Evolutionary conservation across 1,284 basidiomycete genomes (phyloP).

Genomic region (Cystobasidium pallidum): DNA sequence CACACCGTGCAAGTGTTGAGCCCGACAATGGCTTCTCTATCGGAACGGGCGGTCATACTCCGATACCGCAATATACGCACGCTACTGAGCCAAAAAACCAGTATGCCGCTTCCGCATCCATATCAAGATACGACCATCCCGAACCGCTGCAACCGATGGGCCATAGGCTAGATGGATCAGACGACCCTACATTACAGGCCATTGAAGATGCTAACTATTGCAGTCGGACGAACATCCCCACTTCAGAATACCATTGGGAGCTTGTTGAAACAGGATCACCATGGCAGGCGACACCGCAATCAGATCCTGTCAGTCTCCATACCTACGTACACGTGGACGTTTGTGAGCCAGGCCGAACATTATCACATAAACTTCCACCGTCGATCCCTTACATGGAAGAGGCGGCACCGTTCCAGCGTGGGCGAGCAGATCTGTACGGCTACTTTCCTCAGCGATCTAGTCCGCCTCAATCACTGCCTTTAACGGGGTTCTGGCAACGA

Average conservation of each 20-base stretch:
- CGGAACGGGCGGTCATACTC: background rate
- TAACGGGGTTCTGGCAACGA: slow-evolving; percentile 8
- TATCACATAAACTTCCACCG: background rate
- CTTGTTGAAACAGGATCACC: background rate
- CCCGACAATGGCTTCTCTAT: background rate
- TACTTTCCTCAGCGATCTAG: background rate
- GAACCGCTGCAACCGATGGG: background rate
- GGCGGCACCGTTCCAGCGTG: background rate
- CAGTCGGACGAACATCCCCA: background rate
- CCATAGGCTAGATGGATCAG: background rate
- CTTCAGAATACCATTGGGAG: background rate
- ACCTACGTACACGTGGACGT: background rate
- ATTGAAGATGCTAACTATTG: background rate
- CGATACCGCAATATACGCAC: background rate
- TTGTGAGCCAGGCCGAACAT: background rate
- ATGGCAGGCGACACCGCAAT: background rate
- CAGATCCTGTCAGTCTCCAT: background rate
- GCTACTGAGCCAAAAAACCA: background rate
- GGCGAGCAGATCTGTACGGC: background rate
- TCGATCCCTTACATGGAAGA: background rate
- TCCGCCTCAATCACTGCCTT: background rate
- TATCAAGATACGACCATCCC: background rate
- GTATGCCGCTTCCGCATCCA: background rate
- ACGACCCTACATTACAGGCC: no score
- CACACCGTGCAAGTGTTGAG: background rate